A percentile compares a stretch with the other conserved stretches of the same genome.
Evolutionary conservation across 345 rosid genomes (phyloP).

Genomic region (Eucalyptus curtisii): DNA sequence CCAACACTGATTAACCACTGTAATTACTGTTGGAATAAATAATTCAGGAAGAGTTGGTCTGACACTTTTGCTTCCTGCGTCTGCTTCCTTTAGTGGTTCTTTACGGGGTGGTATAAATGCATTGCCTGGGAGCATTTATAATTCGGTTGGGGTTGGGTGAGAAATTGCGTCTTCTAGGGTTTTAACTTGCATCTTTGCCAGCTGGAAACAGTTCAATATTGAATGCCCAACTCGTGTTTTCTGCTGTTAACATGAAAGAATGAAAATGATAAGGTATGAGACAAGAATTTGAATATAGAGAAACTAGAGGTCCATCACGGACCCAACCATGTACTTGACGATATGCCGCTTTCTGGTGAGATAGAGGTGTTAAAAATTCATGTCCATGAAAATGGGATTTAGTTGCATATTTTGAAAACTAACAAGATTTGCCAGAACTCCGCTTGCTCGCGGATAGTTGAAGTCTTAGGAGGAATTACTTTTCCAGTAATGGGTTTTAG

Average conservation of each 20-base stretch:
- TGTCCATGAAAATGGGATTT: background rate
- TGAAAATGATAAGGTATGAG: background rate
- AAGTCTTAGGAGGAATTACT: background rate
- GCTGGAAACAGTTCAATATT: background rate
- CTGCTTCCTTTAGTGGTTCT: background rate
- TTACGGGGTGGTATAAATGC: background rate
- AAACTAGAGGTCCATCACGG: background rate
- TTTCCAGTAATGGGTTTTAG: background rate
- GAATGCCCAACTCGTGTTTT: background rate
- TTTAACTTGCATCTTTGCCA: background rate
- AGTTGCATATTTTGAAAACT: background rate
- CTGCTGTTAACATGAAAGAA: background rate
- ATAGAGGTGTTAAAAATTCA: background rate
- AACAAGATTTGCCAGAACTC: background rate
- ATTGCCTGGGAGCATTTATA: conserved; percentile 12
- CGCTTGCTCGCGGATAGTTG: background rate
- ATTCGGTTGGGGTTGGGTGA: conserved; percentile 6
- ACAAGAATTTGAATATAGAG: background rate
- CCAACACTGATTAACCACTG: background rate
- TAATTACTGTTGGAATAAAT: background rate
- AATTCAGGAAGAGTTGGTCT: background rate
- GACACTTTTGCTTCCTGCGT: background rate
- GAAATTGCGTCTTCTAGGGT: background rate
- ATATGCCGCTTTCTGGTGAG: background rate
- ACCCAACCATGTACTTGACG: background rate